These are phyloP conservation scores for Colletotrichum sp. DNA, from an alignment of 2,329 filamentous ascomycete genomes.

Conservation along the genomic window DNA sequence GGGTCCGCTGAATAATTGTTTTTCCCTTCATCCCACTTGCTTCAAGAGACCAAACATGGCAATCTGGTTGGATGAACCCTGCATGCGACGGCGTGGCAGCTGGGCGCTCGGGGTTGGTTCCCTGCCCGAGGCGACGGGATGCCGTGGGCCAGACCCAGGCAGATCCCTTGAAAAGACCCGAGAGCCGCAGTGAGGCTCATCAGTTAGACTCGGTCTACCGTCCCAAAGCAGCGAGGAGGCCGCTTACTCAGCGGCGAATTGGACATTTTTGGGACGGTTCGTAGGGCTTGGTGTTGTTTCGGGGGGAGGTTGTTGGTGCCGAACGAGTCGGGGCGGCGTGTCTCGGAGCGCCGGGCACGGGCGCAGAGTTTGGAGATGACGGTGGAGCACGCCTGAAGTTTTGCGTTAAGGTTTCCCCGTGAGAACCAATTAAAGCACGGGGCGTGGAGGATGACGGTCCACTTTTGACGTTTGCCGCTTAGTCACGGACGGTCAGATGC, in stretches of 20 bases:
- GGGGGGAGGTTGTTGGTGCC: not conserved
- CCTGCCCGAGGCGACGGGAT: slow-evolving; percentile 2
- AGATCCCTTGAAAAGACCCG: not conserved
- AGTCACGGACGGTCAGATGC: rapidly evolving
- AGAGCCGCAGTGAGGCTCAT: not conserved
- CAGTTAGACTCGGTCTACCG: not conserved
- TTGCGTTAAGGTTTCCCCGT: not conserved
- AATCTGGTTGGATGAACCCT: not conserved
- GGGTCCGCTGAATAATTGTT: not conserved
- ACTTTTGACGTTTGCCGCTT: not conserved
- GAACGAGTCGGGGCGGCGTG: not conserved
- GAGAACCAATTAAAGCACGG: not conserved
- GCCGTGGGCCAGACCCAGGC: not conserved
- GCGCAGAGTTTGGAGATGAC: not conserved
- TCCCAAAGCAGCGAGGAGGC: not conserved
- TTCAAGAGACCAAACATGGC: not conserved
- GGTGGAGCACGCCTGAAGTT: not conserved
- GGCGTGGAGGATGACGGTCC: not conserved
- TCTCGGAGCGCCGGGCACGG: not conserved
- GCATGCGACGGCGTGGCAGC: not conserved
- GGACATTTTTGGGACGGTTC: not conserved
- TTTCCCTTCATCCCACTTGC: not conserved
- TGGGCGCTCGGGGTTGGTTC: not conserved
- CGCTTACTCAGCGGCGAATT: slow-evolving; percentile 8
- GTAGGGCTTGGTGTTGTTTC: not conserved